Conservation (phyloP, 2,329 filamentous ascomycete species). For the Paecilomyces fulvus region DNA sequence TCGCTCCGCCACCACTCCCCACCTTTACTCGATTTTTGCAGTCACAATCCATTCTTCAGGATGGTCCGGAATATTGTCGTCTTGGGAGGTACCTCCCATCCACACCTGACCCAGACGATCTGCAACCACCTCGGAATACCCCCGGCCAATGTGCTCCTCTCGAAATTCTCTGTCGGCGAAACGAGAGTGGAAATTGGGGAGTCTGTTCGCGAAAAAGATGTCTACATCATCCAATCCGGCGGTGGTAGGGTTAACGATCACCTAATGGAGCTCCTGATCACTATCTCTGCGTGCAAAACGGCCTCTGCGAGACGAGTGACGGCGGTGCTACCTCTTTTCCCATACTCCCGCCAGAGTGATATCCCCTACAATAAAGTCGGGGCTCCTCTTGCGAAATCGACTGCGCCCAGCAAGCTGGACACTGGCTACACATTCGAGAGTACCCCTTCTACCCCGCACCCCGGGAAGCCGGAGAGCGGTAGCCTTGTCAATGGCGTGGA, state of each 20-base stretch:
- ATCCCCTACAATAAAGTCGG: conserved; percentile 94
- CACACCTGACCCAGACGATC: conserved; percentile 74
- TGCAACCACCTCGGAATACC: conserved; percentile 83
- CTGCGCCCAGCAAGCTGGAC: conserved; percentile 27
- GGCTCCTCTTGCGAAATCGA: conserved; percentile 70
- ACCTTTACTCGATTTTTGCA: conserved; percentile 2
- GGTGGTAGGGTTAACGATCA: conserved; percentile 92
- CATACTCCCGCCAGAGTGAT: conserved; percentile 92
- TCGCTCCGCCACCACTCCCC: conserved; percentile 9
- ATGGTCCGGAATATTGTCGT: conserved; percentile 97
- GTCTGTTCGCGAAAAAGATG: conserved; percentile 94
- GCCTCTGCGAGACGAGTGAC: conserved; percentile 89
- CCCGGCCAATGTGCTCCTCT: conserved; percentile 72
- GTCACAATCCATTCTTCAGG: conserved; percentile 4
- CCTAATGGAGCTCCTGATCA: conserved; percentile 93
- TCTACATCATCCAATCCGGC: conserved; percentile 95
- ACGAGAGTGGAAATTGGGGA: conserved; percentile 93
- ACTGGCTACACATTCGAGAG: conserved; percentile 75
- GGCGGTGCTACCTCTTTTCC: conserved; percentile 88
- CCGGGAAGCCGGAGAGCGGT: conserved; percentile 58
- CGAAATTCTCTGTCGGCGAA: conserved; percentile 92
- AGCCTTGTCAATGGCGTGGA: conserved; percentile 61
- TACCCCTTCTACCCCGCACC: conserved; percentile 75
- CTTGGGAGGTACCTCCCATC: conserved; percentile 88
- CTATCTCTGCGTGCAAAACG: conserved; percentile 95